These are phyloP conservation scores for Auxenochlorella pyrenoidosa DNA, from an alignment of 139 green algal genomes.

Conservation along the genomic window DNA sequence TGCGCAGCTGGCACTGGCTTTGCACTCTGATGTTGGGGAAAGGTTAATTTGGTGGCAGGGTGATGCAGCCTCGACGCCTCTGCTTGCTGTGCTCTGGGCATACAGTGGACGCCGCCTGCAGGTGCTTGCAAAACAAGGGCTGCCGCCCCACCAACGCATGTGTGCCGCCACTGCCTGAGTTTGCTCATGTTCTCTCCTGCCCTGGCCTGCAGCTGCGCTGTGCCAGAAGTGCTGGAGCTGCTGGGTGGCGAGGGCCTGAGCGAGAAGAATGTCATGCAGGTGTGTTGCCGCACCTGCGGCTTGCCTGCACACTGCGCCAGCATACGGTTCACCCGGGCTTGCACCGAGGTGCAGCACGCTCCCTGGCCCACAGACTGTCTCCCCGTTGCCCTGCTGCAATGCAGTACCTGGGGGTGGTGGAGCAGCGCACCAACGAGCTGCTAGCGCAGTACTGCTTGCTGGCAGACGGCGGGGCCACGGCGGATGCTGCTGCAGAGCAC, in stretches of 20 bases:
- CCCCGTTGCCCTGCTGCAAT: slow-evolving; percentile 31
- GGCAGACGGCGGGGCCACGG: neutral
- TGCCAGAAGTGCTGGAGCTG: slow-evolving; percentile 66
- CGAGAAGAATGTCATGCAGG: slow-evolving; percentile 82
- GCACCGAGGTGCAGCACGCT: too few species aligned
- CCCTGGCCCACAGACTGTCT: too few species aligned
- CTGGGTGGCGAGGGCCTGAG: slow-evolving; percentile 71
- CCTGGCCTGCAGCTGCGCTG: slow-evolving; percentile 77
- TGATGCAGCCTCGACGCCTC: neutral
- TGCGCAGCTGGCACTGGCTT: too few species aligned
- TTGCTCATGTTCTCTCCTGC: too few species aligned
- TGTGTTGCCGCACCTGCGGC: too few species aligned
- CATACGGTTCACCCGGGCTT: too few species aligned
- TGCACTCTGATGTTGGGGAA: too few species aligned
- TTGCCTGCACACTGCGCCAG: too few species aligned
- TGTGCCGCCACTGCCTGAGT: too few species aligned
- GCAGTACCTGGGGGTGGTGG: slow-evolving; percentile 89
- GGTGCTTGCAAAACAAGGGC: neutral
- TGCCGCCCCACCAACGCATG: neutral
- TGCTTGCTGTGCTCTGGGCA: neutral
- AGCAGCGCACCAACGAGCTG: slow-evolving; percentile 90
- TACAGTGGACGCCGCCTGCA: neutral
- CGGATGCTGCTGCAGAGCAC: neutral
- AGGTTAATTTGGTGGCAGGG: neutral
- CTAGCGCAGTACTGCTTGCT: slow-evolving; percentile 60